Conservation (phyloP, 192 early-diverging fungal species). For the Rhizophagus clarus region DNA sequence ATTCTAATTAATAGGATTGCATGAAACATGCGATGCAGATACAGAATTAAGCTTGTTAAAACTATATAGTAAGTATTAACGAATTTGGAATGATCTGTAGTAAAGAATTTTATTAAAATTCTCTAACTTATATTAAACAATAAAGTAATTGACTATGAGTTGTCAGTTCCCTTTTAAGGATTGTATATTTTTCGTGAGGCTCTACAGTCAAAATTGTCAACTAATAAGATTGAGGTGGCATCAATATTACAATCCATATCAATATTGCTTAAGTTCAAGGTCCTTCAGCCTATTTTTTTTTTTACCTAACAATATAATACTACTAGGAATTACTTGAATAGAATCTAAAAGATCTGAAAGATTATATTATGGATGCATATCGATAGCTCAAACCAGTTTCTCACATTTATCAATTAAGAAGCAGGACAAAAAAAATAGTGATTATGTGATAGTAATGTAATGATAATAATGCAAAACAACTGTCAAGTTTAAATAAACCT, state of each 20-base stretch:
- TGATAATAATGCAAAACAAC: too few species aligned
- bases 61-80: slow-evolving; percentile 27
- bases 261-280: slow-evolving; percentile 13
- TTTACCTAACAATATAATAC: background rate
- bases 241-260: slow-evolving; percentile 14
- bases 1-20: slow-evolving; percentile 21
- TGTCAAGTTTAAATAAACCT: too few species aligned
- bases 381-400: slow-evolving; percentile 19
- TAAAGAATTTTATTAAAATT: slow-evolving; percentile 5
- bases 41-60: slow-evolving; percentile 10
- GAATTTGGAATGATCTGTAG: slow-evolving; percentile 13
- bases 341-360: slow-evolving; percentile 24
- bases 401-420: slow-evolving; percentile 11
- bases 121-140: slow-evolving; percentile 12
- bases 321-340: slow-evolving; percentile 1
- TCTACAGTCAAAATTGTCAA: slow-evolving; percentile 2
- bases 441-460: too few species aligned
- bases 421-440: background rate
- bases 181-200: slow-evolving; percentile 25
- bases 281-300: slow-evolving; percentile 8
- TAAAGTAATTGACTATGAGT: slow-evolving; percentile 19
- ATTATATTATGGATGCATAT: slow-evolving; percentile 27
- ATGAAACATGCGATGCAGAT: slow-evolving; percentile 18
- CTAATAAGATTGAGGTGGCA: slow-evolving; percentile 1
- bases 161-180: background rate